phyloP scores from a whole-genome alignment of 805 yeast genomes.

The Scheffersomyces amazonensis region DNA sequence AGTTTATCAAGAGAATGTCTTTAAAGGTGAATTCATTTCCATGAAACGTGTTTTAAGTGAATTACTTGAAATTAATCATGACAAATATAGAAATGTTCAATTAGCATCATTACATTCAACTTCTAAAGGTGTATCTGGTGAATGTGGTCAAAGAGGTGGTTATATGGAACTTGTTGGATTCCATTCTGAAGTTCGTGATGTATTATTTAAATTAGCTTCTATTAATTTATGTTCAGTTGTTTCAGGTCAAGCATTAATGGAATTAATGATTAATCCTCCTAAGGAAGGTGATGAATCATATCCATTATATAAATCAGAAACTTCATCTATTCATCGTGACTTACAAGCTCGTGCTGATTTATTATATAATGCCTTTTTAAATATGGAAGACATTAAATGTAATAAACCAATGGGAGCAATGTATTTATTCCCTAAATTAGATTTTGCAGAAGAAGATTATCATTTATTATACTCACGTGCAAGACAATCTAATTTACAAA shows the following conservation, averaged over 20 bases:
- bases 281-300: slow-evolving; percentile 70
- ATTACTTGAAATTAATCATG: slow-evolving; percentile 52
- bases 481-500: slow-evolving; percentile 47
- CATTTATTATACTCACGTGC: slow-evolving; percentile 65
- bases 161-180: slow-evolving; percentile 93
- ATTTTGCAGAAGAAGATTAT: slow-evolving; percentile 45
- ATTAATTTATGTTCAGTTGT: slow-evolving; percentile 93
- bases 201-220: slow-evolving; percentile 81
- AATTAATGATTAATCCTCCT: slow-evolving; percentile 94
- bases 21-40: slow-evolving; percentile 76
- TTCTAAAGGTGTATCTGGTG: slow-evolving; percentile 96
- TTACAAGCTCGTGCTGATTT: slow-evolving; percentile 60
- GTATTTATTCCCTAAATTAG: slow-evolving; percentile 87
- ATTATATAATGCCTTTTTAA: slow-evolving; percentile 66
- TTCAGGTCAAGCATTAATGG: slow-evolving; percentile 90
- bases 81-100: slow-evolving; percentile 68
- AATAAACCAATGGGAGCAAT: slow-evolving; percentile 95
- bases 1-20: slow-evolving; percentile 93
- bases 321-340: slow-evolving; percentile 56
- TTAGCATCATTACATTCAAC: slow-evolving; percentile 95
- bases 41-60: slow-evolving; percentile 75
- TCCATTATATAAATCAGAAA: slow-evolving; percentile 62
- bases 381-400: slow-evolving; percentile 81
- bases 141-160: slow-evolving; percentile 99
- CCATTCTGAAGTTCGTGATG: slow-evolving; percentile 60